Evolutionary conservation across 2,329 filamentous ascomycete genomes (phyloP).

Genomic region (Trichoderma lentiforme): DNA sequence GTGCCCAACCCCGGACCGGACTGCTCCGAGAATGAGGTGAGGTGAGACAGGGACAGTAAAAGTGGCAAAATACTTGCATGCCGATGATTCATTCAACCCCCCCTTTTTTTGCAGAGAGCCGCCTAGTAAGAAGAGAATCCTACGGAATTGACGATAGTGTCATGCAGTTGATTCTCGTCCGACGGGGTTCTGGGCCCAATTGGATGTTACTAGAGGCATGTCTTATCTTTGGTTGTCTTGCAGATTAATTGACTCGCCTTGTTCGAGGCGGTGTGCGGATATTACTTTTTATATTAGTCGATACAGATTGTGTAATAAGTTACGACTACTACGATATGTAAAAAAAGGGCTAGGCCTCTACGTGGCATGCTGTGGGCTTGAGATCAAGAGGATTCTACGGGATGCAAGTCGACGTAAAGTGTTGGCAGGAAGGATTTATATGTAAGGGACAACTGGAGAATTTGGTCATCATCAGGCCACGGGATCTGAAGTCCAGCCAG

Average conservation of each 20-base stretch:
- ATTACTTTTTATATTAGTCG: not conserved
- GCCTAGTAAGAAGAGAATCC: not conserved
- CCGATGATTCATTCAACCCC: not conserved
- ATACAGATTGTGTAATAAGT: not conserved
- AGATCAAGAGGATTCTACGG: not conserved
- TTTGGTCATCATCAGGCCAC: not conserved
- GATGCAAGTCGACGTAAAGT: not conserved
- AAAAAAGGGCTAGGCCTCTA: not conserved
- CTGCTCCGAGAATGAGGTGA: not conserved
- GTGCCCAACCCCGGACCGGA: not conserved
- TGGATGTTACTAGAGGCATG: not conserved
- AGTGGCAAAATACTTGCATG: not conserved
- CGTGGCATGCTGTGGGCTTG: constrained; percentile 10
- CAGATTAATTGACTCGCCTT: not conserved
- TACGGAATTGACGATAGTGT: not conserved
- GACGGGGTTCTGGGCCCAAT: not conserved
- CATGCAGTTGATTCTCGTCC: not conserved
- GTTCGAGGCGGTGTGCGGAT: not conserved
- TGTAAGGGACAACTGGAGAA: constrained; percentile 7
- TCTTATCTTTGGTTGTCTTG: not conserved
- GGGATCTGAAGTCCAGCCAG: not conserved
- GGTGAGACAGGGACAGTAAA: not conserved
- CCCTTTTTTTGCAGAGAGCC: not conserved
- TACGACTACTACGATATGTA: not conserved
- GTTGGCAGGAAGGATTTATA: constrained; percentile 2